Evolutionary conservation across 495 filamentous ascomycete genomes (phyloP).

Genomic region (Evernia prunastri): DNA sequence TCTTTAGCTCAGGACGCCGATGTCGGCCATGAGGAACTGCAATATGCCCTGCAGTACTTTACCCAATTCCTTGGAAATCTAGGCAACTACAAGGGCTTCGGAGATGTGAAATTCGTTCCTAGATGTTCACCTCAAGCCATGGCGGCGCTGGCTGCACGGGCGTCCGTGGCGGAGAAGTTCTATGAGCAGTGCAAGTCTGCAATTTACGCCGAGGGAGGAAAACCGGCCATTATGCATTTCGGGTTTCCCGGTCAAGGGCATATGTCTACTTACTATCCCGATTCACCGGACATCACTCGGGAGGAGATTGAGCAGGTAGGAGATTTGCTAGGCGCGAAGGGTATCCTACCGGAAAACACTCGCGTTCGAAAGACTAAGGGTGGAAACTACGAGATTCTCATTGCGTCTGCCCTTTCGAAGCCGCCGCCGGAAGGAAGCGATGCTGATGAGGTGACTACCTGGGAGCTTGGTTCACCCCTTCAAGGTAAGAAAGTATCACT

Average conservation of each 20-base stretch:
- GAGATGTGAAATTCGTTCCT: conserved; percentile 91
- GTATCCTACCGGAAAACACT: conserved; percentile 78
- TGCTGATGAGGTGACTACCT: conserved; percentile 58
- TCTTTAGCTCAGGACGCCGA: conserved; percentile 60
- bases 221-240: conserved; percentile 67
- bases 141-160: conserved; percentile 60
- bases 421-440: conserved; percentile 59
- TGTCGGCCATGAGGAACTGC: conserved; percentile 61
- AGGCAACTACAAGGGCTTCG: conserved; percentile 96
- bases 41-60: conserved; percentile 77
- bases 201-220: conserved; percentile 63
- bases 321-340: conserved; percentile 67
- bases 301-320: conserved; percentile 69
- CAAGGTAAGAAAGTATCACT: conserved; percentile 67
- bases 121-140: conserved; percentile 61
- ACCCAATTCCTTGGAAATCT: conserved; percentile 83
- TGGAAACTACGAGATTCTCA: conserved; percentile 71
- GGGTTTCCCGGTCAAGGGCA: conserved; percentile 80
- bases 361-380: conserved; percentile 67
- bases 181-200: conserved; percentile 46
- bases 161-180: conserved; percentile 59
- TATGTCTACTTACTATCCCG: conserved; percentile 87
- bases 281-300: conserved; percentile 77
- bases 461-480: conserved; percentile 55
- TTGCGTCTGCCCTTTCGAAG: conserved; percentile 63